A percentile compares a stretch with the other conserved stretches of the same genome.
Evolutionary conservation across 805 yeast genomes (phyloP).

Genomic region (Peterozyma toletana): DNA sequence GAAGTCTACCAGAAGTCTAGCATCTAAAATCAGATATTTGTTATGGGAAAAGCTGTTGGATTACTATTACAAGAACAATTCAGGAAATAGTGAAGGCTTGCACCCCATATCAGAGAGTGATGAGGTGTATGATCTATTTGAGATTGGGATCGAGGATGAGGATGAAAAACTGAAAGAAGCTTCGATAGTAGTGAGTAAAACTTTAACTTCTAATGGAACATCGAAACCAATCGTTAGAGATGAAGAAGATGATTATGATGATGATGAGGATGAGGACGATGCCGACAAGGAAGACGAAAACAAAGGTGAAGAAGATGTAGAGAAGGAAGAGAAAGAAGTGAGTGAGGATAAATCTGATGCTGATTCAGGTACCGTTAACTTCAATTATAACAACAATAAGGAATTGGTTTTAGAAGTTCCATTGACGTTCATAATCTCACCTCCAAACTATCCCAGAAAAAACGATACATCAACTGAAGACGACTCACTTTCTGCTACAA

Average conservation of each 20-base stretch:
- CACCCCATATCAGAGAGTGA: background rate
- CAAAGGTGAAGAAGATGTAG: conserved; percentile 1
- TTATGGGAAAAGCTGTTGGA: conserved; percentile 69
- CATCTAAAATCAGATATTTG: conserved; percentile 58
- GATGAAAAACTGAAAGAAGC: conserved; percentile 16
- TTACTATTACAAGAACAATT: conserved; percentile 15
- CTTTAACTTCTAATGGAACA: conserved; percentile 7
- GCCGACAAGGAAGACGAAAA: conserved; percentile 10
- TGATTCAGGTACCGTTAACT: conserved; percentile 7
- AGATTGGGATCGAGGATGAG: conserved; percentile 18
- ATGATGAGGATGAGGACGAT: conserved; percentile 21
- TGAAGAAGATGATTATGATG: conserved; percentile 24
- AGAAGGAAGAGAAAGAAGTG: conserved; percentile 6
- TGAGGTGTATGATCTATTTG: conserved; percentile 6
- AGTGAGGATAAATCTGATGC: conserved; percentile 10
- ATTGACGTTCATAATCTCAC: conserved; percentile 1
- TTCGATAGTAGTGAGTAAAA: conserved; percentile 19
- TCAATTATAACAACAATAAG: conserved; percentile 20
- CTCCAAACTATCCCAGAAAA: background rate
- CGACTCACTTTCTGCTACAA: background rate
- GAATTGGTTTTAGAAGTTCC: conserved; percentile 29
- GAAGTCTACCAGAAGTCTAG: conserved; percentile 44
- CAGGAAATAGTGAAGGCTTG: conserved; percentile 7
- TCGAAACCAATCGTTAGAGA: conserved; percentile 10
- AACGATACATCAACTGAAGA: background rate